Conservation (phyloP, 2,329 filamentous ascomycete genomes). For the Apiospora malaysiana region DNA sequence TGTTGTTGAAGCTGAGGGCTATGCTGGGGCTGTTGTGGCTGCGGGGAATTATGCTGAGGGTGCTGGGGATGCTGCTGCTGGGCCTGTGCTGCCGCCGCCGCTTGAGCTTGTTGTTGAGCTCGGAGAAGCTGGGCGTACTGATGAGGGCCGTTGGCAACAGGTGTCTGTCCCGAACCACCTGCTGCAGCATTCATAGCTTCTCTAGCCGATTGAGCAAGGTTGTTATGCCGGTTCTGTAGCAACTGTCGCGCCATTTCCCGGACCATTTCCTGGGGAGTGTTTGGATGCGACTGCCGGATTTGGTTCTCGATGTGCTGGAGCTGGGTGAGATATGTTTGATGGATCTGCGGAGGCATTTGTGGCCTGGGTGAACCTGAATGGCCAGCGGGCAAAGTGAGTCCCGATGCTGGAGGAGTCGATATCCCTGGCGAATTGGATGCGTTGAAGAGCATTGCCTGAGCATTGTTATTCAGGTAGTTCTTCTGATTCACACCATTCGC, state of each 20-base stretch:
- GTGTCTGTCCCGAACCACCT: slow-evolving; percentile 53
- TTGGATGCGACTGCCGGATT: slow-evolving; percentile 58
- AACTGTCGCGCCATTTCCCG: slow-evolving; percentile 59
- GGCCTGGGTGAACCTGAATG: slow-evolving; percentile 53
- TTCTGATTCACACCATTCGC: slow-evolving; percentile 56
- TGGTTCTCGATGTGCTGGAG: slow-evolving; percentile 59
- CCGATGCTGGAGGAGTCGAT: slow-evolving; percentile 50
- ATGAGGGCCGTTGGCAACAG: slow-evolving; percentile 59
- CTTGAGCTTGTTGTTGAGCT: slow-evolving; percentile 56
- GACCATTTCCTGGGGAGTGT: slow-evolving; percentile 54
- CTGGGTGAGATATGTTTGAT: slow-evolving; percentile 54
- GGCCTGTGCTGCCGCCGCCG: slow-evolving; percentile 26
- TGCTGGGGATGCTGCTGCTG: slow-evolving; percentile 23
- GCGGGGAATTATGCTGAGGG: slow-evolving; percentile 1
- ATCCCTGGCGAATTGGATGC: slow-evolving; percentile 48
- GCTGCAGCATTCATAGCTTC: slow-evolving; percentile 61
- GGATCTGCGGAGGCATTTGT: slow-evolving; percentile 49
- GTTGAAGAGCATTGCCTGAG: slow-evolving; percentile 58
- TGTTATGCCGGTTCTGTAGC: slow-evolving; percentile 49
- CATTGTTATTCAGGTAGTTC: slow-evolving; percentile 54
- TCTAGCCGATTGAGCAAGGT: slow-evolving; percentile 44
- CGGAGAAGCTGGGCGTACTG: slow-evolving; percentile 65
- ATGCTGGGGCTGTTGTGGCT: slow-evolving; percentile 27
- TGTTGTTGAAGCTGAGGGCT: slow-evolving; percentile 25
- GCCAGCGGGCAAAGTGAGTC: slow-evolving; percentile 53